phyloP scores from a whole-genome alignment of 352 stramenopile species.

The Vaucheria bursata region DNA sequence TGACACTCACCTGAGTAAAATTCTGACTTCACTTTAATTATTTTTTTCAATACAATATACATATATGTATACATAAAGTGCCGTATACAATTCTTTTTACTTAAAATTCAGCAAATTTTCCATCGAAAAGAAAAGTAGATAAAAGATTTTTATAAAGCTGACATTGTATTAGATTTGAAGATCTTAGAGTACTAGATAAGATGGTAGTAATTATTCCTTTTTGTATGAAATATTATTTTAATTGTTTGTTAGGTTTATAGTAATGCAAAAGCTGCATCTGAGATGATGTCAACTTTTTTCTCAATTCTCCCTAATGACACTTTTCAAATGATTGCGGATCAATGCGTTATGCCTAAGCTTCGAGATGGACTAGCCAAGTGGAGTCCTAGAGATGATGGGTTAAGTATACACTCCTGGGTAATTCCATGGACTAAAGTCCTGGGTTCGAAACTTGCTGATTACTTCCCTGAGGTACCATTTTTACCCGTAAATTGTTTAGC shows the following conservation, averaged over 20 bases:
- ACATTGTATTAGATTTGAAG: no score
- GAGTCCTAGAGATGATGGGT: slow-evolving; percentile 14
- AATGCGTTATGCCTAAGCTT: slow-evolving; percentile 40
- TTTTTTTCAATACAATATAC: no score
- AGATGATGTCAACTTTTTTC: neutral
- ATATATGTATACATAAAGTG: no score
- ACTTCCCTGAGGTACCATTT: slow-evolving; percentile 1
- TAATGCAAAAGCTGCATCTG: neutral
- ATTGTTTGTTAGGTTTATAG: neutral
- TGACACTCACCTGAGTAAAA: no score
- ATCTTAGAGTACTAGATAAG: no score
- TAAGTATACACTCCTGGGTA: slow-evolving; percentile 40
- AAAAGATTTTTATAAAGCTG: no score
- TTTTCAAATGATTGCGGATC: neutral
- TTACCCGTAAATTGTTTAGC: neutral
- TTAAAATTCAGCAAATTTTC: no score
- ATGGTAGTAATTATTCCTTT: no score
- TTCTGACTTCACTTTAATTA: no score
- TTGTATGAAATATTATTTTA: no score
- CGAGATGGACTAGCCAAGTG: slow-evolving; percentile 31
- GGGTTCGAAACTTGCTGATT: slow-evolving; percentile 15
- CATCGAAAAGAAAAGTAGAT: no score
- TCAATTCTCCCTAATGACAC: neutral
- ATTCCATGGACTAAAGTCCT: slow-evolving; percentile 38
- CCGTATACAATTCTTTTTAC: no score